Conservation (phyloP, 2,329 filamentous ascomycete species). For the Seiridium cupressi region DNA sequence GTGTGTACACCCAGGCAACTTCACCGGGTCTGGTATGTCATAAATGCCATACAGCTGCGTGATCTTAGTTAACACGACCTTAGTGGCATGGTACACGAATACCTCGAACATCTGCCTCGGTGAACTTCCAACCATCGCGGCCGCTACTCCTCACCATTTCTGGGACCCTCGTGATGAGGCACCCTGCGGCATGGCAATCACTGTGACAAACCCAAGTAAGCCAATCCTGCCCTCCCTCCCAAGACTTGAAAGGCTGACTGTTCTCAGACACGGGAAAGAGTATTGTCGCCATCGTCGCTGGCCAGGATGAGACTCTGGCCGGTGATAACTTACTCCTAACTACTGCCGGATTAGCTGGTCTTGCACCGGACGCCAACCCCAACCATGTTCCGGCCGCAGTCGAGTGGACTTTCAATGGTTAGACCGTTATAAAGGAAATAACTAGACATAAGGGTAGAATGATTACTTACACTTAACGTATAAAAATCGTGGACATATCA, state of each 20-base stretch:
- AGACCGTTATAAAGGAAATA: neutral
- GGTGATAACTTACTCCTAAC: neutral
- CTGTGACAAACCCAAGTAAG: slow-evolving; percentile 1
- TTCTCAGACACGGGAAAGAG: neutral
- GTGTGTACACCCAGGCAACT: slow-evolving; percentile 1
- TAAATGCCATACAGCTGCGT: neutral
- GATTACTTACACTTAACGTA: neutral
- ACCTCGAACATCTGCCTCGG: neutral
- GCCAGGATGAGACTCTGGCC: neutral
- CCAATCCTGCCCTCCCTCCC: neutral
- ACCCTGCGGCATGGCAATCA: neutral
- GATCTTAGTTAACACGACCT: neutral
- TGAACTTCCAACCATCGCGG: neutral
- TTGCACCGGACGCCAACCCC: slow-evolving; percentile 1
- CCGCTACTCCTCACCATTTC: neutral
- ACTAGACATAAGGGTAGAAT: neutral
- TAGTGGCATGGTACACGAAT: neutral
- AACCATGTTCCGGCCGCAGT: neutral
- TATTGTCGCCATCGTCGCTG: neutral
- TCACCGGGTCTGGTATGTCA: slow-evolving; percentile 1
- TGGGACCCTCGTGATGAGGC: slow-evolving; percentile 1
- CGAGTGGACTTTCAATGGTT: slow-evolving; percentile 3
- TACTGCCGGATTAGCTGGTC: slow-evolving; percentile 2
- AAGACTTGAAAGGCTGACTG: neutral
- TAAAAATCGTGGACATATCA: neutral